Evolutionary conservation across 371 early-diverging fungal species (phyloP).

Genomic region (Rhizopus sp.): DNA sequence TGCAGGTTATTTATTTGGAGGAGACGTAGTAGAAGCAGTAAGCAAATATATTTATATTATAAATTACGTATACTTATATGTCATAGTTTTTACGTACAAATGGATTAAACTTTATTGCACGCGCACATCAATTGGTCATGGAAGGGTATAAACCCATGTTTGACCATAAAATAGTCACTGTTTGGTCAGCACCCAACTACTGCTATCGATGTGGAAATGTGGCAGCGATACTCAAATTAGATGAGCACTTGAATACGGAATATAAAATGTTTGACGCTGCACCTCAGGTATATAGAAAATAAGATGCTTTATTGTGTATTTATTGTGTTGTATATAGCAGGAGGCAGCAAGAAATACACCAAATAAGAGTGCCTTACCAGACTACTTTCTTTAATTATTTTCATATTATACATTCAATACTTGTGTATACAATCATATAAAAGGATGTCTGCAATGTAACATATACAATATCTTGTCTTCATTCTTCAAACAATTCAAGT

Average conservation of each 20-base stretch:
- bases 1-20: conserved; percentile 98
- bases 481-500: conserved; percentile 13
- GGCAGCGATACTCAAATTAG: conserved; percentile 97
- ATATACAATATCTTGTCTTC: background rate
- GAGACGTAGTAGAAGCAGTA: conserved; percentile 83
- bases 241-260: conserved; percentile 82
- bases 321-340: conserved; percentile 39
- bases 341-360: conserved; percentile 74
- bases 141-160: conserved; percentile 98
- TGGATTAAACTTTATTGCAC: conserved; percentile 90
- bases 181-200: conserved; percentile 99
- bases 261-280: conserved; percentile 90
- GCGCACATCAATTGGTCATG: conserved; percentile 99
- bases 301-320: background rate
- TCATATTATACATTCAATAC: no score
- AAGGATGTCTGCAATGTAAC: no score
- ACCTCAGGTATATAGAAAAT: conserved; percentile 56
- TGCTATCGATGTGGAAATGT: conserved; percentile 99
- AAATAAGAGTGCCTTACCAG: conserved; percentile 82
- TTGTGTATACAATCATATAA: conserved; percentile 2
- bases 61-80: background rate
- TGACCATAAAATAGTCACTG: conserved; percentile 95
- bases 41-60: conserved; percentile 5
- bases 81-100: conserved; percentile 85
- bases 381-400: conserved; percentile 83